A percentile compares a stretch with the other conserved stretches of the same genome.
Evolutionary conservation across 139 green algal genomes (phyloP).

Genomic region (Coccomyxa sp.): DNA sequence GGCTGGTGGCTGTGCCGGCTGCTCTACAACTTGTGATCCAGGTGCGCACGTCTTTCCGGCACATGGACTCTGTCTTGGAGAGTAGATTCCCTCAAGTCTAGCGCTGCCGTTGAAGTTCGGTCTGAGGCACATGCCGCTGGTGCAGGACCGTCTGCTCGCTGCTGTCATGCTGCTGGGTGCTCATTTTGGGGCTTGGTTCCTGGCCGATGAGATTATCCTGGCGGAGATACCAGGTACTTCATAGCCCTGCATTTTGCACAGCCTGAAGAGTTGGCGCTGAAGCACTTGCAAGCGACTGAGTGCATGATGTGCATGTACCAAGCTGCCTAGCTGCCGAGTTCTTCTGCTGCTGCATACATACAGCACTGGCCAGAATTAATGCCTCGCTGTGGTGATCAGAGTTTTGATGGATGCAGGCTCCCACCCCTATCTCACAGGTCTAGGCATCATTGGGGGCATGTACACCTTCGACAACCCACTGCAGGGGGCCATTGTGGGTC

Average conservation of each 20-base stretch:
- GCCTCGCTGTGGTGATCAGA: background rate
- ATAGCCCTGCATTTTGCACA: background rate
- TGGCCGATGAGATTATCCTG: slow-evolving; percentile 52
- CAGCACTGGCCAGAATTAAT: background rate
- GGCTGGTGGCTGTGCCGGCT: slow-evolving; percentile 45
- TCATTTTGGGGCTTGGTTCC: slow-evolving; percentile 49
- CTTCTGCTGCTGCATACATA: background rate
- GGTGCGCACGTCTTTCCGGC: slow-evolving; percentile 12
- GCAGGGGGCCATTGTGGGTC: slow-evolving; percentile 46
- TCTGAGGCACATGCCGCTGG: background rate
- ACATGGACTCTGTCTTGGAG: background rate
- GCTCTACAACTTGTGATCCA: slow-evolving; percentile 45
- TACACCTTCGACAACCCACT: slow-evolving; percentile 56
- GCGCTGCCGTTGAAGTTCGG: background rate
- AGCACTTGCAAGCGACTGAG: background rate
- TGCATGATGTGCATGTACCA: background rate
- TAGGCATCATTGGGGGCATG: slow-evolving; percentile 40
- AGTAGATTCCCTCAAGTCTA: slow-evolving; percentile 1
- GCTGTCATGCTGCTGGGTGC: slow-evolving; percentile 15
- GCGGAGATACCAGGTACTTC: slow-evolving; percentile 39
- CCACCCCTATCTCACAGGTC: slow-evolving; percentile 45
- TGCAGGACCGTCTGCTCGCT: slow-evolving; percentile 23
- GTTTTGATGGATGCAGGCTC: slow-evolving; percentile 1
- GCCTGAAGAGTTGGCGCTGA: background rate
- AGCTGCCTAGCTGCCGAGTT: background rate